Evolutionary conservation across 2,329 filamentous ascomycete species (phyloP).

Genomic region (Aureobasidium sp.): DNA sequence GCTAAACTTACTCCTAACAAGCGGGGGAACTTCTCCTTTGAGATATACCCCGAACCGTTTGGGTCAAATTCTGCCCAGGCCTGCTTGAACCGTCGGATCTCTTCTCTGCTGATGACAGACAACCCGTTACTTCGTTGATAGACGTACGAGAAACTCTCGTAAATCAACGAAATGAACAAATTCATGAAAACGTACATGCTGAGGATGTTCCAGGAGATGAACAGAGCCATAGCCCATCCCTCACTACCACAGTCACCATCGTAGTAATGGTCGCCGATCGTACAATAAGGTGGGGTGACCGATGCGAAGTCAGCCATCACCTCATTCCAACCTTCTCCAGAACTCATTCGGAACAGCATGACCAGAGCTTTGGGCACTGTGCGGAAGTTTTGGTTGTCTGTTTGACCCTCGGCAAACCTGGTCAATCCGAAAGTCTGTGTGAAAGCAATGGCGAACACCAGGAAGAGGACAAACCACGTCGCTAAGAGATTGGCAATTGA

Average conservation of each 20-base stretch:
- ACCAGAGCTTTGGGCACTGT: constrained; percentile 91
- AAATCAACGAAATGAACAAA: constrained; percentile 95
- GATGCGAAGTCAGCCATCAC: constrained; percentile 92
- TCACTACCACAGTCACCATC: constrained; percentile 87
- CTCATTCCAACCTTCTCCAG: constrained; percentile 92
- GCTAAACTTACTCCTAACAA: constrained; percentile 59
- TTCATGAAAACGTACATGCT: constrained; percentile 99
- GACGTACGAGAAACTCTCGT: constrained; percentile 98
- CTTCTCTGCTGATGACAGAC: constrained; percentile 80
- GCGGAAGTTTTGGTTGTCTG: constrained; percentile 79
- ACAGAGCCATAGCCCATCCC: constrained; percentile 78
- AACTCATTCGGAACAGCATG: constrained; percentile 83
- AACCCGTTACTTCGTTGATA: constrained; percentile 95
- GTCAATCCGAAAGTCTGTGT: constrained; percentile 95
- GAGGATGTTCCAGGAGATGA: constrained; percentile 96
- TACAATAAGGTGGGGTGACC: constrained; percentile 73
- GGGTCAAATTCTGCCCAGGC: constrained; percentile 96
- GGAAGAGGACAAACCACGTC: constrained; percentile 94
- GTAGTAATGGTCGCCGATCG: constrained; percentile 62
- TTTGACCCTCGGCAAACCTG: constrained; percentile 66
- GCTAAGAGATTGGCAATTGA: constrained; percentile 86
- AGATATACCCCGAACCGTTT: constrained; percentile 81
- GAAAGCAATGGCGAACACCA: constrained; percentile 92
- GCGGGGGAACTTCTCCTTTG: constrained; percentile 79
- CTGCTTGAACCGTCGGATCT: constrained; percentile 94